Base-by-base conservation (phyloP, 768 basidiomycete species). In the Termitomyces sp. region DNA sequence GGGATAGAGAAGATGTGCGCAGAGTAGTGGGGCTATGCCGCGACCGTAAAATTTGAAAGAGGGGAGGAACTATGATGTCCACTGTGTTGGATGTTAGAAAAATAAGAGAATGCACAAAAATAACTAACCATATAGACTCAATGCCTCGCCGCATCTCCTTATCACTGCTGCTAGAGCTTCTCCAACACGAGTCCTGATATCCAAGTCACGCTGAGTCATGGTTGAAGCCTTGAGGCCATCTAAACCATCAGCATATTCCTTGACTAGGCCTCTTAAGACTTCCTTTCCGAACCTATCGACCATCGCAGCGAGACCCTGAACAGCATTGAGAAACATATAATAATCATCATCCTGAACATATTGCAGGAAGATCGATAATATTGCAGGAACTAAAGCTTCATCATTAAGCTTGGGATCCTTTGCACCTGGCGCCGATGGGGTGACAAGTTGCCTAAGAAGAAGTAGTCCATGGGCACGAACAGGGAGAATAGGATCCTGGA, bases 391-490 rank as follows among this genome's bases (percentile, higher is more conserved):
- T 24, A 98, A 74, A 0, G 88, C 87, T 3, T 75, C 70, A 61
- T 89, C 83, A 12, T 64, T 57, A 58, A 62, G 66, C 60, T 63
- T 61, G 24, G 62, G 57, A 7, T 64, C 65, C 17, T 60, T 53
- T 28, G 63, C 41, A 12, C 58, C 61, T 9, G 59, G 57, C 21
- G 60, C 56, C 5, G 62, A 56, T 19, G 77, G 70, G 22, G 77
- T 73, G 19, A 94, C 84, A 24, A 98, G 81, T 57, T 91, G 81
- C 46, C 88, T 84, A 21, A 98, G 77, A 22, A 94, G 76, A 37
- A 92, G 74, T 2, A 98, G 75, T 6, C 96, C 96, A 65, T 98
- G 94, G 0, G 92, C 96, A 45, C 95, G 87, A 40, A 98, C 94
- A 21, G 96, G 95, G 10, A 98, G 77, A 35, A 96, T 83, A 1